These are phyloP conservation scores for Botrytis aclada DNA, from an alignment of 2,329 filamentous ascomycete species.

Conservation along the genomic window DNA sequence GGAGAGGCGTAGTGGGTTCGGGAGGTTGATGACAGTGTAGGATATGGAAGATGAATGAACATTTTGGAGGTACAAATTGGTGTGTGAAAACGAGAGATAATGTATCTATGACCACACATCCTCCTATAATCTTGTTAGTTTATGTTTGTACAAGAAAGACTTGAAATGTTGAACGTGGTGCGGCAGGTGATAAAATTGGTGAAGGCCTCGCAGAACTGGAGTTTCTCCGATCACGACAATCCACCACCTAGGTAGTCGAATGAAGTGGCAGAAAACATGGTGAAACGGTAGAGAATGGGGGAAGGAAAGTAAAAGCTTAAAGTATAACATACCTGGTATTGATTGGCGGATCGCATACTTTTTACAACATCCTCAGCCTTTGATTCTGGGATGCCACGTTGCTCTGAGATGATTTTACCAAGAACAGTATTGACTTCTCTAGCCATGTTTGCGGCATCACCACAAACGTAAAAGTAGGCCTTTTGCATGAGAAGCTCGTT, in stretches of 20 bases:
- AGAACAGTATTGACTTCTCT: conserved; percentile 88
- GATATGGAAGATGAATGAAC: not conserved
- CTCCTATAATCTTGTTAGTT: conserved; percentile 48
- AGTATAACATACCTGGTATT: conserved; percentile 73
- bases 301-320: not conserved
- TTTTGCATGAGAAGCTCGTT: conserved; percentile 82
- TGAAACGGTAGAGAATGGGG: not conserved
- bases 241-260: not conserved
- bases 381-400: conserved; percentile 75
- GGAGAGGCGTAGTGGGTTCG: not conserved
- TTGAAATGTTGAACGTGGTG: not conserved
- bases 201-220: not conserved
- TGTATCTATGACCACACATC: conserved; percentile 63
- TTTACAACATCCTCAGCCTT: conserved; percentile 97
- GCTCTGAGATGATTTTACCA: conserved; percentile 78
- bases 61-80: not conserved
- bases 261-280: not conserved
- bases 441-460: conserved; percentile 96
- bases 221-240: not conserved
- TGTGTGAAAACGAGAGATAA: not conserved
- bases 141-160: conserved; percentile 14
- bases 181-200: not conserved
- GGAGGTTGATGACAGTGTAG: not conserved
- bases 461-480: conserved; percentile 97
- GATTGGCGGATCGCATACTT: conserved; percentile 89